Conservation (phyloP, 108 stramenopile species). For the Cyclostephanos invisitatus region DNA sequence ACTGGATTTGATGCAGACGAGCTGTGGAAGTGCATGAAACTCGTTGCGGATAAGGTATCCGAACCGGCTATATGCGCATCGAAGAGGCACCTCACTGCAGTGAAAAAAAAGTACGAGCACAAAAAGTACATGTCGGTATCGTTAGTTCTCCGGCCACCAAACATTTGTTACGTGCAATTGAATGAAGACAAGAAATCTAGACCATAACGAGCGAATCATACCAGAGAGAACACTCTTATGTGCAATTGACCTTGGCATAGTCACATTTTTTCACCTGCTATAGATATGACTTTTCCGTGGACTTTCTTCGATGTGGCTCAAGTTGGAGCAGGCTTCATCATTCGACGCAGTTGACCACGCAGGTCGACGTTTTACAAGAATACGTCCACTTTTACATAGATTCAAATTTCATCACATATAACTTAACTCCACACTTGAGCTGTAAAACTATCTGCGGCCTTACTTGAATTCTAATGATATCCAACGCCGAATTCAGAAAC, state of each 20-base stretch:
- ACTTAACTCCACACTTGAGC: background rate
- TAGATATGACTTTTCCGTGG: no score
- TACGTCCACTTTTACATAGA: background rate
- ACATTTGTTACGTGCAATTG: constrained; percentile 5
- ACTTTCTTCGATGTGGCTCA: background rate
- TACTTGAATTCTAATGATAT: no score
- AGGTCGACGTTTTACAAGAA: background rate
- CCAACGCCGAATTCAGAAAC: no score
- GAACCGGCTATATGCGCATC: constrained; percentile 57
- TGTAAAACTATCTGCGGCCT: no score
- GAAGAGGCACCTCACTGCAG: constrained; percentile 55
- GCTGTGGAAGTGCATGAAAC: constrained; percentile 32
- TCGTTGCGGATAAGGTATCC: constrained; percentile 54
- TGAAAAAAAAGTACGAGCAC: constrained; percentile 68
- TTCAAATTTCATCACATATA: no score
- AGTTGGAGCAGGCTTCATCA: background rate
- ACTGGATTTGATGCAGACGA: constrained; percentile 54
- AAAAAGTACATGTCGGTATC: constrained; percentile 57
- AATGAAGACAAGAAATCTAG: background rate
- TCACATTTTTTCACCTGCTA: no score
- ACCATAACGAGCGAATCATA: no score
- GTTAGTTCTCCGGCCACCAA: constrained; percentile 38
- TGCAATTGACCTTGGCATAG: no score
- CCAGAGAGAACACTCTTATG: background rate
- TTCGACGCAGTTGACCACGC: background rate